These are phyloP conservation scores for Aspergillus heteromorphus DNA, from an alignment of 495 filamentous ascomycete genomes.

Conservation along the genomic window DNA sequence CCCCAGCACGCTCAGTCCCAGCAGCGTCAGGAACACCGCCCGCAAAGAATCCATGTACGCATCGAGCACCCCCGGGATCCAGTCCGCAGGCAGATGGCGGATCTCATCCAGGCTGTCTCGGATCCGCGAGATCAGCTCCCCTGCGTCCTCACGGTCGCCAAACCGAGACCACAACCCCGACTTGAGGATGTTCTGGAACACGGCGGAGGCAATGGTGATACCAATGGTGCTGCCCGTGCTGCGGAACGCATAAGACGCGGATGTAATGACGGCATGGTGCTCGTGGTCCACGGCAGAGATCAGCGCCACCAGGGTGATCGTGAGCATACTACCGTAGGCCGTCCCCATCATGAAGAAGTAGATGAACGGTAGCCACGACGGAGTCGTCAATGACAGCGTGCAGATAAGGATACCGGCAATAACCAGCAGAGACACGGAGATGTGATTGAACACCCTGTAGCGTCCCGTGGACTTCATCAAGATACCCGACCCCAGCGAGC, in stretches of 20 bases:
- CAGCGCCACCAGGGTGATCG: constrained; percentile 70
- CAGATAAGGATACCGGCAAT: constrained; percentile 43
- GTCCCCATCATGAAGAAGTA: constrained; percentile 63
- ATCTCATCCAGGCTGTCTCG: constrained; percentile 73
- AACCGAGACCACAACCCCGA: constrained; percentile 60
- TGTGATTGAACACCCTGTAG: constrained; percentile 57
- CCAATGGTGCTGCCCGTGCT: constrained; percentile 80
- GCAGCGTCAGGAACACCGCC: constrained; percentile 64
- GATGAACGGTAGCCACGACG: constrained; percentile 59
- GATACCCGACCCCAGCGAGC: constrained; percentile 63
- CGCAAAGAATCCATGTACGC: constrained; percentile 73
- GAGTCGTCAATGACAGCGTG: constrained; percentile 52
- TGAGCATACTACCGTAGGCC: constrained; percentile 75
- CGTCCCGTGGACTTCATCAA: constrained; percentile 74
- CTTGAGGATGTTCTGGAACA: constrained; percentile 70
- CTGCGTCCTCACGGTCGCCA: constrained; percentile 58
- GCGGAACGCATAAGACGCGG: constrained; percentile 75
- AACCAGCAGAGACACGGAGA: constrained; percentile 48
- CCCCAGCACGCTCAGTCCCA: constrained; percentile 57
- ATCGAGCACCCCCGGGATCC: constrained; percentile 62
- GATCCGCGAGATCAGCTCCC: constrained; percentile 62
- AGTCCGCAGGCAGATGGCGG: constrained; percentile 59
- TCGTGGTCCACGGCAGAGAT: constrained; percentile 77
- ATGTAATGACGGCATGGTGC: constrained; percentile 81
- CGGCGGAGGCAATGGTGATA: constrained; percentile 67